Conservation (phyloP, 202 grass and related monocot species). For the Digitaria exilis region DNA sequence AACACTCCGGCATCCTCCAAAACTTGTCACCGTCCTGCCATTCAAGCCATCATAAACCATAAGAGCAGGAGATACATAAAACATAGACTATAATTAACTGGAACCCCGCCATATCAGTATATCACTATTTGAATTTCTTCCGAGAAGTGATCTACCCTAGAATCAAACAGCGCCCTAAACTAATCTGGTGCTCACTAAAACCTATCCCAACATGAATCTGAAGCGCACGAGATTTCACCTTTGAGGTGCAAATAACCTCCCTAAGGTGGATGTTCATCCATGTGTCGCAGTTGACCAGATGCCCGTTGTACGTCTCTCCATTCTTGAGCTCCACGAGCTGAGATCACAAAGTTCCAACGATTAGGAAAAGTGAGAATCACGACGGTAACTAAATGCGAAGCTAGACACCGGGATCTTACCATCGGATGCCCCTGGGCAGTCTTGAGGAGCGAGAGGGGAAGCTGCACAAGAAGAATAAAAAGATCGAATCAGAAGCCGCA, state of each 20-base stretch:
- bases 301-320: slow-evolving; percentile 96
- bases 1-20: slow-evolving; percentile 99
- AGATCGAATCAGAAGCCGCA: slow-evolving; percentile 18
- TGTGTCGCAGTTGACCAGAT: slow-evolving; percentile 98
- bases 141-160: background rate
- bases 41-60: slow-evolving; percentile 26
- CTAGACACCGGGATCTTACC: slow-evolving; percentile 50
- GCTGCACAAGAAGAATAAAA: slow-evolving; percentile 48
- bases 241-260: slow-evolving; percentile 99
- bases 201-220: background rate
- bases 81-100: background rate
- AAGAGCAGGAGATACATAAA: background rate
- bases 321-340: slow-evolving; percentile 99
- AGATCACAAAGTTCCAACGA: background rate
- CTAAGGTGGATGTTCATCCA: slow-evolving; percentile 99
- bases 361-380: background rate
- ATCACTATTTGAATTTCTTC: slow-evolving; percentile 1
- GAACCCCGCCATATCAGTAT: background rate
- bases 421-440: slow-evolving; percentile 99
- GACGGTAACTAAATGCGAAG: background rate
- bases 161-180: background rate
- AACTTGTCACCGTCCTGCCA: slow-evolving; percentile 96
- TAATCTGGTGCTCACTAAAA: slow-evolving; percentile 18
- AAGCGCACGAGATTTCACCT: slow-evolving; percentile 53
- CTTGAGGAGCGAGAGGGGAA: slow-evolving; percentile 97